phyloP scores from a whole-genome alignment of 257 asterid species.

The Solanum commersonii region DNA sequence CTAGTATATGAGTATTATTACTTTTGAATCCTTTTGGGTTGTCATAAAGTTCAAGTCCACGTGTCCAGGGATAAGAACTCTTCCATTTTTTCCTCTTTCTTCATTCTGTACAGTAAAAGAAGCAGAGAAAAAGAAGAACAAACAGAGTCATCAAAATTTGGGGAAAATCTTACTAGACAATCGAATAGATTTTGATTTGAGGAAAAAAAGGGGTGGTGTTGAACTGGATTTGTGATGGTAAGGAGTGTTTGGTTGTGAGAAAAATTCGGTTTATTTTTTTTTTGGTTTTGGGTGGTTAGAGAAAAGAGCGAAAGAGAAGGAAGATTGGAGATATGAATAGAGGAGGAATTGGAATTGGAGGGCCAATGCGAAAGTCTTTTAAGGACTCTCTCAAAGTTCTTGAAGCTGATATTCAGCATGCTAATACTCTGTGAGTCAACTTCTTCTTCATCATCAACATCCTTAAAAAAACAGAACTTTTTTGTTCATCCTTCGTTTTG shows the following conservation, averaged over 20 bases:
- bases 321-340: constrained; percentile 4
- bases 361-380: constrained; percentile 59
- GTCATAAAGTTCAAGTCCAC: neutral
- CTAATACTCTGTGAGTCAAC: constrained; percentile 58
- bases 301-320: neutral
- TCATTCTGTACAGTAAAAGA: neutral
- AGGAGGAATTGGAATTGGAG: constrained; percentile 15
- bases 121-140: neutral
- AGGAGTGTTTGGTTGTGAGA: neutral
- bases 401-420: constrained; percentile 89
- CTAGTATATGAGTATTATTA: neutral
- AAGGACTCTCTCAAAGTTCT: constrained; percentile 75
- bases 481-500: neutral
- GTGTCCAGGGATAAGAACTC: neutral
- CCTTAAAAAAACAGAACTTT: neutral
- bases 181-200: neutral
- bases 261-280: neutral
- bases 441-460: neutral
- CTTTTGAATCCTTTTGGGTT: neutral
- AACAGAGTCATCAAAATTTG: neutral
- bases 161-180: neutral
- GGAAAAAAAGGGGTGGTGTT: neutral
- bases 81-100: neutral
- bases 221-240: neutral
- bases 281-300: neutral